Evolutionary conservation across 1,284 basidiomycete species (phyloP), one percentile per base, ranked within the genome.

Genomic region (Fomitopsis palustris): DNA sequence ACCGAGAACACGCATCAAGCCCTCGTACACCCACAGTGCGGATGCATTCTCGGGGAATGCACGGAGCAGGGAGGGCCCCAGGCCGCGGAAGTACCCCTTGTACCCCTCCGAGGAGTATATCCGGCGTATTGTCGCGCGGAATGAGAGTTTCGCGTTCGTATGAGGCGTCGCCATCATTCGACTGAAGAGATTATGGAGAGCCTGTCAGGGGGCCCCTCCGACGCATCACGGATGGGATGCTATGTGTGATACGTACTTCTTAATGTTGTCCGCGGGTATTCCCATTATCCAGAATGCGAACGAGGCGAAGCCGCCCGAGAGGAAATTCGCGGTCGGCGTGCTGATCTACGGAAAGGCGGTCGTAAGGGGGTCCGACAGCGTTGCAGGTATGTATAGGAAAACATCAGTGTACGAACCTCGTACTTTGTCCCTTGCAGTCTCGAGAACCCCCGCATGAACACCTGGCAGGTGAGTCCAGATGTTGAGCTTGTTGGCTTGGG

Each of bases 231-330:
- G 35, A 37, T 37, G 35, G 8, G 35, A 37, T 37, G 35, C 35
- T 37, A 52, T 19, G 61, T 56, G 51, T 55, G 57, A 54, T 25
- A 53, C 76, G 64, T 67, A 88, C 88, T 89, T 90, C 74, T 93
- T 93, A 61, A 91, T 76, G 66, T 88, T 89, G 71, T 93, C 91
- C 29, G 86, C 83, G 0, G 90, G 88, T 53, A 91, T 90, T 19
- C 83, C 88, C 74, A 86, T 83, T 19, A 81, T 74, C 86, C 86
- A 88, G 70, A 81, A 88, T 12, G 75, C 77, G 65, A 87, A 84
- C 9, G 85, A 81, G 25, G 75, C 82, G 35, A 88, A 73, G 5
- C 88, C 88, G 23, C 90, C 90, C 2, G 88, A 81, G 17, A 90
- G 70, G 69, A 92, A 90, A 62, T 87, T 90, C 5, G 87, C 81